Percentiles rank a stretch among this genome's conserved stretches.
Conservation (phyloP, 2,329 filamentous ascomycete species). For the Calonectria pauciramosa region DNA sequence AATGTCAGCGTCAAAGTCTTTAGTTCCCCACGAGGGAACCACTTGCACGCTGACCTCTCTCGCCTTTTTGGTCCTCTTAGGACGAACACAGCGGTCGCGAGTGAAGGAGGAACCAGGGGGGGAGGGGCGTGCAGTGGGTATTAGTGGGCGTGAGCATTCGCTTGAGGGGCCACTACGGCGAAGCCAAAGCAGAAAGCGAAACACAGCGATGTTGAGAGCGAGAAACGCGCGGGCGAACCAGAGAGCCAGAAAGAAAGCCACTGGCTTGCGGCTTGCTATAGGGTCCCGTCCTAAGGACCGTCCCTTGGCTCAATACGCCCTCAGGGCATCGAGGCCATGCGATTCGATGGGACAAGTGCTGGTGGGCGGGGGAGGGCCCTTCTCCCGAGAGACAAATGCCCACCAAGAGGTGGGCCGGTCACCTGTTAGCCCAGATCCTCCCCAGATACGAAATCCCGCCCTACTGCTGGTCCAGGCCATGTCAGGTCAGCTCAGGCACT, state of each 20-base stretch:
- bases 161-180: conserved; percentile 20
- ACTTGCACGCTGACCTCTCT: conserved; percentile 11
- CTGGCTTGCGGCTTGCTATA: conserved; percentile 41
- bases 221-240: conserved; percentile 38
- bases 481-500: conserved; percentile 22
- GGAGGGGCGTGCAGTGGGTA: conserved; percentile 10
- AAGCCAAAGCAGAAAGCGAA: conserved; percentile 29
- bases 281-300: conserved; percentile 32
- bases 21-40: conserved; percentile 25
- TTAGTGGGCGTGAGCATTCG: conserved; percentile 12
- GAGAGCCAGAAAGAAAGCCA: conserved; percentile 39
- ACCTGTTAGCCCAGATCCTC: conserved; percentile 46
- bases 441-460: conserved; percentile 42
- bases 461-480: conserved; percentile 23
- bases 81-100: background rate
- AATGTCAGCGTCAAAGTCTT: conserved; percentile 4
- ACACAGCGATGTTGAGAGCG: conserved; percentile 6
- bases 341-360: conserved; percentile 40
- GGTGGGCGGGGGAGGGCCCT: conserved; percentile 33
- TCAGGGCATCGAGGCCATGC: conserved; percentile 39
- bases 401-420: conserved; percentile 41
- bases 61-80: conserved; percentile 8
- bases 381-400: conserved; percentile 38
- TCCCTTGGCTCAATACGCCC: conserved; percentile 30
- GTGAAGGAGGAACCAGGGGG: conserved; percentile 14